Conservation (phyloP, 2,329 filamentous ascomycete species). For the Zasmidium cellare region DNA sequence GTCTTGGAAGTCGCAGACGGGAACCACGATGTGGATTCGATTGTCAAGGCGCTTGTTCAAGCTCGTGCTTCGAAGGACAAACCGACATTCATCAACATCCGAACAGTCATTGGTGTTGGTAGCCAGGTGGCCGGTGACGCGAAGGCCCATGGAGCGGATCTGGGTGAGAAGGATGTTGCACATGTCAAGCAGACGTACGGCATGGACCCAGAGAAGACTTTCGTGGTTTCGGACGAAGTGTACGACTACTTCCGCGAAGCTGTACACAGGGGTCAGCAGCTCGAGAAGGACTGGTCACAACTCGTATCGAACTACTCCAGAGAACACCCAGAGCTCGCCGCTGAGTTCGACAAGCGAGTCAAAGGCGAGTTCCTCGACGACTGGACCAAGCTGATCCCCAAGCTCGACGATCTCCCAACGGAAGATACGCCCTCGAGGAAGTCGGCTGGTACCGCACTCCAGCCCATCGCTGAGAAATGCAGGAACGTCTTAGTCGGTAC, state of each 20-base stretch:
- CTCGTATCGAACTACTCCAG: conserved; percentile 46
- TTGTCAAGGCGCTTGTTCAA: conserved; percentile 48
- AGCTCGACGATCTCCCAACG: conserved; percentile 46
- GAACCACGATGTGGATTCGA: conserved; percentile 51
- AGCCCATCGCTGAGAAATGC: conserved; percentile 34
- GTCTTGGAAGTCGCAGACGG: conserved; percentile 58
- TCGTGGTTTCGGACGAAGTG: conserved; percentile 44
- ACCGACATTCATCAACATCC: conserved; percentile 59
- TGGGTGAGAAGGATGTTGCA: conserved; percentile 55
- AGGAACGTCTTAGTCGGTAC: conserved; percentile 39
- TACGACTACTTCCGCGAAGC: conserved; percentile 55
- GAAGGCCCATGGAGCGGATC: conserved; percentile 59
- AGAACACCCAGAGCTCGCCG: conserved; percentile 51
- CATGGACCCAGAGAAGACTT: conserved; percentile 47
- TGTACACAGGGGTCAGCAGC: conserved; percentile 45
- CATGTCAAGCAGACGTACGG: conserved; percentile 55
- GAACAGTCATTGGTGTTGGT: conserved; percentile 57
- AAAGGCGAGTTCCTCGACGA: conserved; percentile 49
- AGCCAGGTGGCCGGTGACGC: conserved; percentile 53
- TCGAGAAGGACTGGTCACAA: conserved; percentile 52
- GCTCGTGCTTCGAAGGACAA: conserved; percentile 41
- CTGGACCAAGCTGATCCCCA: conserved; percentile 54
- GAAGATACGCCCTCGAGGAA: conserved; percentile 52
- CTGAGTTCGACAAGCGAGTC: conserved; percentile 50
- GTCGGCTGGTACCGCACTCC: conserved; percentile 48